A percentile compares a stretch with the other conserved stretches of the same genome.
These are phyloP conservation scores for Persicaria tinctoria DNA, from an alignment of 148 eudicot species.

Conservation along the genomic window DNA sequence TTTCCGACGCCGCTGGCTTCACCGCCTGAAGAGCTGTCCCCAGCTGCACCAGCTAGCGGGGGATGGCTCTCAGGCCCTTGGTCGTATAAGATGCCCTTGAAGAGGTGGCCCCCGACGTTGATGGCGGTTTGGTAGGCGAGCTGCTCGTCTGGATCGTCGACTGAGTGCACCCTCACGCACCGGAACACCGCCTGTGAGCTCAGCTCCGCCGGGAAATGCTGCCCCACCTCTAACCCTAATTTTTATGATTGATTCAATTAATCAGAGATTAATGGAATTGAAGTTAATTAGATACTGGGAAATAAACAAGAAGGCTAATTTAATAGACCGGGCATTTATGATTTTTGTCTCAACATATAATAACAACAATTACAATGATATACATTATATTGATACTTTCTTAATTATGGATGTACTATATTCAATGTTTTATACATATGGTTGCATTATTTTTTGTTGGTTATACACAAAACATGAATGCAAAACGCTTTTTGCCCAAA, in stretches of 20 bases:
- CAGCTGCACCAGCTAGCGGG: not conserved
- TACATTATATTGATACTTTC: not conserved
- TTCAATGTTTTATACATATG: not conserved
- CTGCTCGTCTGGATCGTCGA: constrained; percentile 73
- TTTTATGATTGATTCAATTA: not conserved
- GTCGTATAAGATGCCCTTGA: constrained; percentile 91
- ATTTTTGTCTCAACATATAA: not conserved
- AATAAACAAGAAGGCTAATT: not conserved
- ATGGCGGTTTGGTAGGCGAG: constrained; percentile 86
- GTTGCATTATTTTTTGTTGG: not conserved
- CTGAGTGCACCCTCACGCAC: constrained; percentile 66
- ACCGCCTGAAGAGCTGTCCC: not conserved
- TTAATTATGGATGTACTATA: not conserved
- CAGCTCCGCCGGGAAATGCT: constrained; percentile 67
- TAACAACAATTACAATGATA: not conserved
- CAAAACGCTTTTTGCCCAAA: not conserved
- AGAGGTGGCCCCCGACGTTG: constrained; percentile 75
- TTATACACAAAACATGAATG: not conserved
- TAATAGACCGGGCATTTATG: not conserved
- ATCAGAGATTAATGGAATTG: not conserved
- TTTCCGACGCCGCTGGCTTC: not conserved
- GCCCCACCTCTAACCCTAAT: constrained; percentile 60
- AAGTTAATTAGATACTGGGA: not conserved
- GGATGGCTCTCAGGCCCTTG: constrained; percentile 49
- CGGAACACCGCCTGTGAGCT: constrained; percentile 69